A percentile compares a stretch with the other conserved stretches of the same genome.
These are phyloP conservation scores for Tuber aestivum DNA, from an alignment of 495 filamentous ascomycete genomes.

Conservation along the genomic window DNA sequence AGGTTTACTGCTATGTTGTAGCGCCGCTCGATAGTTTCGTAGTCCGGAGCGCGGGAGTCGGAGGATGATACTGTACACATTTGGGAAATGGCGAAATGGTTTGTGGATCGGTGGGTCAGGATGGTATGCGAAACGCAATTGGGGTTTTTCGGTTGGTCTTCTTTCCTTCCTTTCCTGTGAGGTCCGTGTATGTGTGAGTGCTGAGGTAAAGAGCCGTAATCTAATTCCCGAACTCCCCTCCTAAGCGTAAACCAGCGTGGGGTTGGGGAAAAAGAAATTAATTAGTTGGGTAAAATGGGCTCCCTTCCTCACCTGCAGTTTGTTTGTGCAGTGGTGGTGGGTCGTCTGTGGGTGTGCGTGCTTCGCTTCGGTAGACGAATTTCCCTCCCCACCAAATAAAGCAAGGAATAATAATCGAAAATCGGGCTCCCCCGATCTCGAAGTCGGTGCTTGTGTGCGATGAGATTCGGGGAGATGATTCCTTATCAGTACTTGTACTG, in stretches of 20 bases:
- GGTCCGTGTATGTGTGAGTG: not conserved
- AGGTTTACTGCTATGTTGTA: constrained; percentile 41
- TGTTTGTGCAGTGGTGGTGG: not conserved
- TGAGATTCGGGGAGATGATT: not conserved
- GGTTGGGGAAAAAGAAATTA: not conserved
- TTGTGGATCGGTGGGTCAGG: not conserved
- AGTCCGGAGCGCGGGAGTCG: constrained; percentile 38
- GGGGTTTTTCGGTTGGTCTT: not conserved
- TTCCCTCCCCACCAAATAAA: not conserved
- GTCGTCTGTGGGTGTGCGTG: not conserved
- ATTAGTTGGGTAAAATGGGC: not conserved
- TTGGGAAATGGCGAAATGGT: not conserved
- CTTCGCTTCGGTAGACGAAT: not conserved
- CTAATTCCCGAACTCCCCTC: not conserved
- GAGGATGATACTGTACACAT: constrained; percentile 38
- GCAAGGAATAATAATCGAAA: not conserved
- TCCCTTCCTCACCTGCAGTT: not conserved
- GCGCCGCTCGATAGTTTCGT: constrained; percentile 41
- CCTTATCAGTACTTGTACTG: not conserved
- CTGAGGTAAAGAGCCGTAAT: not conserved
- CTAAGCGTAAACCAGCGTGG: not conserved
- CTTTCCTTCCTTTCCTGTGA: not conserved
- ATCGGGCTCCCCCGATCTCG: not conserved
- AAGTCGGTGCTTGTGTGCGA: not conserved
- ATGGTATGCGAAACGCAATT: not conserved